These are phyloP conservation scores for Trichoderma orchidacearum DNA, from an alignment of 495 filamentous ascomycete genomes.

Conservation along the genomic window DNA sequence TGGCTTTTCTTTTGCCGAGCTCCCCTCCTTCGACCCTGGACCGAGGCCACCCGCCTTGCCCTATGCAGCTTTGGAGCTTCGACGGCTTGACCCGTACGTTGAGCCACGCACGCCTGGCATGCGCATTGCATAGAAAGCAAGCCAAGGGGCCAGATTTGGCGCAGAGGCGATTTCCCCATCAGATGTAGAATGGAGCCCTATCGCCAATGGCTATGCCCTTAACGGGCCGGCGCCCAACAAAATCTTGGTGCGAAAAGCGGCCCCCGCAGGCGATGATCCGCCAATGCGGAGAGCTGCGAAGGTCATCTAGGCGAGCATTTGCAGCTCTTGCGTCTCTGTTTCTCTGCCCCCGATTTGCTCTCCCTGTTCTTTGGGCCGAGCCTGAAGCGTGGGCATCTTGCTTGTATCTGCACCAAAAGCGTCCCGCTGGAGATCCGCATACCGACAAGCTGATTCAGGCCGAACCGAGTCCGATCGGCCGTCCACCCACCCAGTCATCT, in stretches of 20 bases:
- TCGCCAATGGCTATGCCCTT: not conserved
- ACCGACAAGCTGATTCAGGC: not conserved
- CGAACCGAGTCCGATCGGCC: not conserved
- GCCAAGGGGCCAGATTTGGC: not conserved
- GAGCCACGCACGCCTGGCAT: no score
- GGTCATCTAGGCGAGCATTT: no score
- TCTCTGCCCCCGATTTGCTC: not conserved
- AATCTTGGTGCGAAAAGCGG: not conserved
- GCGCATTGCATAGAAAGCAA: not conserved
- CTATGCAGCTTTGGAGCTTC: not conserved
- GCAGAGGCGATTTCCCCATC: not conserved
- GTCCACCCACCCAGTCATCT: not conserved
- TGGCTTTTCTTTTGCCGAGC: not conserved
- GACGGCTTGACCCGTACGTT: no score
- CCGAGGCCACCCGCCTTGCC: not conserved
- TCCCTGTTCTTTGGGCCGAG: not conserved
- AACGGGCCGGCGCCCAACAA: not conserved
- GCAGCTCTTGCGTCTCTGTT: no score
- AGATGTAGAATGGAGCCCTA: no score
- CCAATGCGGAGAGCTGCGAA: not conserved
- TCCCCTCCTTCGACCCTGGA: not conserved
- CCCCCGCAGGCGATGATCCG: not conserved
- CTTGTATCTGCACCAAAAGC: no score
- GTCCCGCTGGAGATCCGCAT: not conserved
- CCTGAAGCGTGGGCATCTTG: no score